A percentile compares a stretch with the other conserved stretches of the same genome.
Conservation (phyloP, 2,329 filamentous ascomycete species). For the Blastomyces emzantsi region DNA sequence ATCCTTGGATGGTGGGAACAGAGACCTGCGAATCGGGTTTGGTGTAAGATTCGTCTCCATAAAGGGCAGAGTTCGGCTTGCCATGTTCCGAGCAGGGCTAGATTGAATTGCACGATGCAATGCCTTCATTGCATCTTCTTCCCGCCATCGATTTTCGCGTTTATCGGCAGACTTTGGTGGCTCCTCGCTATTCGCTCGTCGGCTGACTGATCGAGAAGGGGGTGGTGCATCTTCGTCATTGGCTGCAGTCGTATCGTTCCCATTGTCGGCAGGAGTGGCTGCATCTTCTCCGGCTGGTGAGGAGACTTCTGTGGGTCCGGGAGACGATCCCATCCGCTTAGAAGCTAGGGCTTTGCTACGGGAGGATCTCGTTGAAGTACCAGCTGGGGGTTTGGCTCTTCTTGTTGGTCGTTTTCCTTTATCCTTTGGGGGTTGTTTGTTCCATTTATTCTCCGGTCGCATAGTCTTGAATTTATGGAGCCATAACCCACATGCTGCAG, state of each 20-base stretch:
- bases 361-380: constrained; percentile 9
- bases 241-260: constrained; percentile 24
- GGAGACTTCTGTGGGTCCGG: constrained; percentile 30
- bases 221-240: constrained; percentile 24
- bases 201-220: constrained; percentile 31
- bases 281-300: constrained; percentile 31
- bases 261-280: constrained; percentile 29
- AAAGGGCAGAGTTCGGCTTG: constrained; percentile 32
- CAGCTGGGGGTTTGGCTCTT: constrained; percentile 26
- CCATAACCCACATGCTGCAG: constrained; percentile 78
- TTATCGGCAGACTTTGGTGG: constrained; percentile 30
- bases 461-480: constrained; percentile 79
- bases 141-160: constrained; percentile 28
- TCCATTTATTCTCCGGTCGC: constrained; percentile 77
- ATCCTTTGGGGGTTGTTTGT: constrained; percentile 46
- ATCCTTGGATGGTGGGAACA: constrained; percentile 35
- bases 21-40: constrained; percentile 41
- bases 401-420: constrained; percentile 34
- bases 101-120: constrained; percentile 51
- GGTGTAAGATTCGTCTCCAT: constrained; percentile 48
- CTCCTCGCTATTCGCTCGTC: constrained; percentile 43
- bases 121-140: constrained; percentile 37
- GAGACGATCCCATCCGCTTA: constrained; percentile 32
- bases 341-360: constrained; percentile 18
- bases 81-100: constrained; percentile 48